A percentile compares a stretch with the other conserved stretches of the same genome.
These are phyloP conservation scores for Mortierella polycephala DNA, from an alignment of 371 early-diverging fungal species.

Conservation along the genomic window DNA sequence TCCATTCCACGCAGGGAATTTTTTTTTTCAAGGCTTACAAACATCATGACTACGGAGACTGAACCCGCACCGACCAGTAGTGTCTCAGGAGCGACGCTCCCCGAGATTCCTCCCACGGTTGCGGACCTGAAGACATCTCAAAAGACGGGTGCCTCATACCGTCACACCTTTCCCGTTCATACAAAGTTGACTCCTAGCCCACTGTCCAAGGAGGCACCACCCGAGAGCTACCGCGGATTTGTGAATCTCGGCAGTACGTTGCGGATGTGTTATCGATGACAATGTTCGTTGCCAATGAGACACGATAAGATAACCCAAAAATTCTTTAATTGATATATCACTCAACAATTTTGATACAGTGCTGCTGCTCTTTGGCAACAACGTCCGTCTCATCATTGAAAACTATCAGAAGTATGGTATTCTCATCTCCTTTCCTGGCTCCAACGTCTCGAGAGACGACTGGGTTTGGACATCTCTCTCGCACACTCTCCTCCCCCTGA, in stretches of 20 bases:
- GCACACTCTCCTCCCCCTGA: slow-evolving; percentile 61
- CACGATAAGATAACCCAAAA: background rate
- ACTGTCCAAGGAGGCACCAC: slow-evolving; percentile 81
- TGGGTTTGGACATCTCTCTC: slow-evolving; percentile 64
- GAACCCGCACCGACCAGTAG: slow-evolving; percentile 1
- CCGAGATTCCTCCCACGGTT: slow-evolving; percentile 26
- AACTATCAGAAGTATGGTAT: slow-evolving; percentile 92
- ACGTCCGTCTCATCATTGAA: slow-evolving; percentile 86
- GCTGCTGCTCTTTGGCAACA: slow-evolving; percentile 85
- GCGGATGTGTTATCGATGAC: background rate
- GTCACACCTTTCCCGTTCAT: slow-evolving; percentile 75
- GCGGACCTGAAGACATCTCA: slow-evolving; percentile 27
- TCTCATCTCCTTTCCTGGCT: slow-evolving; percentile 74
- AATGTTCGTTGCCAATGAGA: background rate
- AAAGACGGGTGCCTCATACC: slow-evolving; percentile 30
- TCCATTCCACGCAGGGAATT: background rate
- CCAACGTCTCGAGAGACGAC: slow-evolving; percentile 63
- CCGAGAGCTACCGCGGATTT: slow-evolving; percentile 80
- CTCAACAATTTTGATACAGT: slow-evolving; percentile 53
- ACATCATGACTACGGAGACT: slow-evolving; percentile 7
- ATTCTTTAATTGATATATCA: background rate
- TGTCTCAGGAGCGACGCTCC: slow-evolving; percentile 1
- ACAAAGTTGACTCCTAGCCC: slow-evolving; percentile 70
- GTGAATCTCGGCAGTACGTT: slow-evolving; percentile 71
- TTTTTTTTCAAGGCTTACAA: background rate